Conservation (phyloP, 2,329 filamentous ascomycete genomes). For the Xylariaceae sp. region DNA sequence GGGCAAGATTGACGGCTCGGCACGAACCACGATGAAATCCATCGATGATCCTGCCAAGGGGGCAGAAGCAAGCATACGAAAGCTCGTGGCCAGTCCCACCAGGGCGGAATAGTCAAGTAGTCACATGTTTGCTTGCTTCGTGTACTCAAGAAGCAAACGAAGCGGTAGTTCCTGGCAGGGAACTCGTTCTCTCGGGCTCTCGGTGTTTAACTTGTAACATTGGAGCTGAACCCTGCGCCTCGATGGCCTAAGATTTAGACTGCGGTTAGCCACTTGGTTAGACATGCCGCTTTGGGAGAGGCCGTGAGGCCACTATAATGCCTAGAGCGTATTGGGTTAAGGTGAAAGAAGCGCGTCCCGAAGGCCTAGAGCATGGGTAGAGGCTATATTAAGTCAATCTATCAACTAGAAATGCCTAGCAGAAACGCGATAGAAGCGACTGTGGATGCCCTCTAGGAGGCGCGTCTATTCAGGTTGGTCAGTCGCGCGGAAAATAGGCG, state of each 20-base stretch:
- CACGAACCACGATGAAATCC: conserved; percentile 26
- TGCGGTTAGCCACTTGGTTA: conserved; percentile 22
- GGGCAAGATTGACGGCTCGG: conserved; percentile 18
- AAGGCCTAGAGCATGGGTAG: not conserved
- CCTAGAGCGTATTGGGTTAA: not conserved
- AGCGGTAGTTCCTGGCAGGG: conserved; percentile 1
- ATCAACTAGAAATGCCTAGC: not conserved
- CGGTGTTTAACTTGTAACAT: conserved; percentile 15
- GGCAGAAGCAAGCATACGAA: conserved; percentile 16
- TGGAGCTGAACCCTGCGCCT: conserved; percentile 29
- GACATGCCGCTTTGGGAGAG: conserved; percentile 3
- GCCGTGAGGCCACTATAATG: conserved; percentile 12
- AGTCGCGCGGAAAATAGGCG: conserved; percentile 16
- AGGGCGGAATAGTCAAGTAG: conserved; percentile 15
- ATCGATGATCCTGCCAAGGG: conserved; percentile 24
- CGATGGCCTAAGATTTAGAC: conserved; percentile 16
- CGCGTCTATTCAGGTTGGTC: conserved; percentile 6
- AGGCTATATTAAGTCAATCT: not conserved
- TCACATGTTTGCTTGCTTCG: conserved; percentile 6
- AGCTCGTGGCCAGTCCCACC: conserved; percentile 17
- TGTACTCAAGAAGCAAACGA: conserved; percentile 11
- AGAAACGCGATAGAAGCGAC: not conserved
- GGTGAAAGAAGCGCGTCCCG: not conserved
- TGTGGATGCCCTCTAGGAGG: not conserved
- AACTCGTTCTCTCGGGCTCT: conserved; percentile 4